Conservation (phyloP, 2,329 filamentous ascomycete species). For the Alternaria brassicicola region DNA sequence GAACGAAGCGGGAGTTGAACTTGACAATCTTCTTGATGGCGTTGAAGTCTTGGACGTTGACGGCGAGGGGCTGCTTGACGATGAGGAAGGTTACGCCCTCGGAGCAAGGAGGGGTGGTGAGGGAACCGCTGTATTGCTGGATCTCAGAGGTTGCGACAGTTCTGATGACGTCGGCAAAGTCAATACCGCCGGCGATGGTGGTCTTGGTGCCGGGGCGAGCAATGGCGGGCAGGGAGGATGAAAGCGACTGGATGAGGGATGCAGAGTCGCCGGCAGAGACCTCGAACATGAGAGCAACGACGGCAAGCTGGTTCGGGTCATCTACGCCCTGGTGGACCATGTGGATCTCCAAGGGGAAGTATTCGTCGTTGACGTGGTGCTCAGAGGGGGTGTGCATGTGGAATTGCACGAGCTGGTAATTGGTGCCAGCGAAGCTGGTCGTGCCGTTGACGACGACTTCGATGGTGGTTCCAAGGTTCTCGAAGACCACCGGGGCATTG, state of each 20-base stretch:
- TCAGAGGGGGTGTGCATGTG: conserved; percentile 68
- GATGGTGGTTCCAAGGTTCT: conserved; percentile 65
- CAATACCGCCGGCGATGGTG: conserved; percentile 45
- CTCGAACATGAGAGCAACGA: conserved; percentile 53
- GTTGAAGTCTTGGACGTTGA: conserved; percentile 59
- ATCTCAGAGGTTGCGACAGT: conserved; percentile 50
- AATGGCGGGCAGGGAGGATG: conserved; percentile 49
- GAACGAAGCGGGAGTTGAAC: conserved; percentile 63
- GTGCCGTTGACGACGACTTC: conserved; percentile 62
- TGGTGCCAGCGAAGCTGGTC: conserved; percentile 49
- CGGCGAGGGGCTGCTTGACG: conserved; percentile 54
- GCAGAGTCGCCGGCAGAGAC: conserved; percentile 44
- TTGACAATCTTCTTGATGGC: conserved; percentile 59
- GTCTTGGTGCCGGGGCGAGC: conserved; percentile 48
- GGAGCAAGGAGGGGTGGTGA: conserved; percentile 68
- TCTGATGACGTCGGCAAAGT: conserved; percentile 52
- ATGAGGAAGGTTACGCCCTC: conserved; percentile 63
- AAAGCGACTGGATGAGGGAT: conserved; percentile 39
- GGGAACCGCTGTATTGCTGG: conserved; percentile 62
- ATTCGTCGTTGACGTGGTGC: conserved; percentile 59
- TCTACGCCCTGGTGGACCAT: conserved; percentile 62
- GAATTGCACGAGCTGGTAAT: conserved; percentile 60
- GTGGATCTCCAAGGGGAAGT: conserved; percentile 59
- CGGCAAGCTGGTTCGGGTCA: conserved; percentile 46
- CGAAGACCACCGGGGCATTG: conserved; percentile 55